Evolutionary conservation across 148 eudicot species (phyloP).

Genomic region (Talinum fruticosum): DNA sequence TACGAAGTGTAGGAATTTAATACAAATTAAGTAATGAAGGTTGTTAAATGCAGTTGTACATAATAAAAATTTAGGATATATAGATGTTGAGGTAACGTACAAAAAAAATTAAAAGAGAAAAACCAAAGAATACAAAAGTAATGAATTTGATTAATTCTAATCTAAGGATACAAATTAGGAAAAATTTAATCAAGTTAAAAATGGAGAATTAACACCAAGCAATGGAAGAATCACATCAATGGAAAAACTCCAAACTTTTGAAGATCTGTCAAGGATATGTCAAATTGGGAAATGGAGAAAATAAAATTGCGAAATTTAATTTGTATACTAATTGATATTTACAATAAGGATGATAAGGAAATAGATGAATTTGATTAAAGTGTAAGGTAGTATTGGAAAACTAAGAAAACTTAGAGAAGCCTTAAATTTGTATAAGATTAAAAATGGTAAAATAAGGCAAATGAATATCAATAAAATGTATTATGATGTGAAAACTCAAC

Average conservation of each 20-base stretch:
- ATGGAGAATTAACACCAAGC: background rate
- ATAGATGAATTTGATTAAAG: constrained; percentile 11
- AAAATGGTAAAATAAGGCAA: constrained; percentile 6
- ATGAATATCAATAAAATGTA: background rate
- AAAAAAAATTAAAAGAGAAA: background rate
- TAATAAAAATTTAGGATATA: background rate
- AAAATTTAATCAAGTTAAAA: too few species aligned
- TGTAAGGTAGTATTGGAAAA: background rate
- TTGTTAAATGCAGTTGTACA: constrained; percentile 6
- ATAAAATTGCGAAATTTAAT: background rate
- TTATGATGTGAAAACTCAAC: background rate
- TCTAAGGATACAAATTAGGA: background rate
- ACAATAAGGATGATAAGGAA: constrained; percentile 3
- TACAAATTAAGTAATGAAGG: too few species aligned
- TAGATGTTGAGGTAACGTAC: constrained; percentile 17
- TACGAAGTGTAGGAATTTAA: too few species aligned
- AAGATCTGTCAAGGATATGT: background rate
- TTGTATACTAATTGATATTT: constrained; percentile 9
- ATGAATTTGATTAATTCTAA: too few species aligned
- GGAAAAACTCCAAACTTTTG: background rate
- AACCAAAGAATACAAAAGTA: background rate
- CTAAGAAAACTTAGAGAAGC: constrained; percentile 2
- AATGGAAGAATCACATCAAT: background rate
- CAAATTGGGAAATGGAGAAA: constrained; percentile 1
- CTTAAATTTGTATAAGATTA: background rate